Percentiles rank a stretch among this genome's conserved stretches.
These are phyloP conservation scores for Leishmania martiniquensis DNA, from an alignment of 208 protist genomes.

Conservation along the genomic window DNA sequence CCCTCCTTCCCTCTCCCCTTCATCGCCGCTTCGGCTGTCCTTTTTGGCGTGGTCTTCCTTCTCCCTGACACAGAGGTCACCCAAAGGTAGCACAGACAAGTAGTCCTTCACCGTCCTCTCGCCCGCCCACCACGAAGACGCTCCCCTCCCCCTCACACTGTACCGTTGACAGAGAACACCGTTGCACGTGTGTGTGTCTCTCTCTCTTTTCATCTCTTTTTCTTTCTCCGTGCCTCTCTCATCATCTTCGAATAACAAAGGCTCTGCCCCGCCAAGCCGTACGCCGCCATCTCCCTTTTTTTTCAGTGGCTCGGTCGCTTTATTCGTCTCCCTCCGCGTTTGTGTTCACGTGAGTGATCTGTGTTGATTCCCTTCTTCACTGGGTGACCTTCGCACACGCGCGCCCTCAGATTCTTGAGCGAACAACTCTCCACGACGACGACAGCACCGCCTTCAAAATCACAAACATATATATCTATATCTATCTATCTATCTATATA, in stretches of 20 bases:
- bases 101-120: not conserved
- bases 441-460: not conserved
- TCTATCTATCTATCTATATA: too few species aligned
- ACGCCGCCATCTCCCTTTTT: not conserved
- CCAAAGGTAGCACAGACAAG: not conserved
- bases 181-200: not conserved
- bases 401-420: not conserved
- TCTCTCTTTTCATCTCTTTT: not conserved
- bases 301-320: not conserved
- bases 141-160: too few species aligned
- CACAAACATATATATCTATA: slow-evolving; percentile 16
- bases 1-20: not conserved
- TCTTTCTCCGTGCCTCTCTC: not conserved
- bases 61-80: slow-evolving; percentile 1
- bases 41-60: not conserved
- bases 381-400: not conserved
- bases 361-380: not conserved
- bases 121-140: not conserved
- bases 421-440: not conserved
- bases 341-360: not conserved
- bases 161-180: not conserved
- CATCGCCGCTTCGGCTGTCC: not conserved
- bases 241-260: not conserved
- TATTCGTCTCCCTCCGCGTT: not conserved
- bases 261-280: not conserved